These are phyloP conservation scores for Pigoraptor vietnamica DNA, from an alignment of 78 protist species.

Conservation along the genomic window DNA sequence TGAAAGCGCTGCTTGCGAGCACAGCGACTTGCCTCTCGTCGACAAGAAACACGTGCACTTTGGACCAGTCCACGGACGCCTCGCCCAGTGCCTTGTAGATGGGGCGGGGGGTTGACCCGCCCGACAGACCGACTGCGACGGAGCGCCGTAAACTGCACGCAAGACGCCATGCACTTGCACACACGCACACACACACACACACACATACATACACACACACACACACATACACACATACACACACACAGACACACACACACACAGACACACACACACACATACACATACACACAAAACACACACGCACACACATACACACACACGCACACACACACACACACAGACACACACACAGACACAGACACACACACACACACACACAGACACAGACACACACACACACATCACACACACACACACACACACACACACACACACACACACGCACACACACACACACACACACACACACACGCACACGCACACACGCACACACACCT, in stretches of 20 bases:
- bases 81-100: not conserved
- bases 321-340: not conserved
- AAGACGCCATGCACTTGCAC: not conserved
- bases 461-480: not conserved
- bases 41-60: not conserved
- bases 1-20: no score
- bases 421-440: not conserved
- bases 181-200: not conserved
- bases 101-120: not conserved
- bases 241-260: not conserved
- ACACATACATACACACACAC: not conserved
- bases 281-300: not conserved
- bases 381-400: not conserved
- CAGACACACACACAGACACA: not conserved
- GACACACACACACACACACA: not conserved
- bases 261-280: not conserved
- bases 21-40: not conserved
- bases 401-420: not conserved
- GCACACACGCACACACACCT: not conserved
- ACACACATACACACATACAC: not conserved
- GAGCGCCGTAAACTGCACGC: not conserved
- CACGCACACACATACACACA: not conserved
- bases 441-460: not conserved
- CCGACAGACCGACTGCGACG: not conserved
- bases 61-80: not conserved